Percentiles rank a stretch among this genome's conserved stretches.
phyloP scores from a whole-genome alignment of 176 grass and related monocot genomes.

The maize (Zea mays) region DNA sequence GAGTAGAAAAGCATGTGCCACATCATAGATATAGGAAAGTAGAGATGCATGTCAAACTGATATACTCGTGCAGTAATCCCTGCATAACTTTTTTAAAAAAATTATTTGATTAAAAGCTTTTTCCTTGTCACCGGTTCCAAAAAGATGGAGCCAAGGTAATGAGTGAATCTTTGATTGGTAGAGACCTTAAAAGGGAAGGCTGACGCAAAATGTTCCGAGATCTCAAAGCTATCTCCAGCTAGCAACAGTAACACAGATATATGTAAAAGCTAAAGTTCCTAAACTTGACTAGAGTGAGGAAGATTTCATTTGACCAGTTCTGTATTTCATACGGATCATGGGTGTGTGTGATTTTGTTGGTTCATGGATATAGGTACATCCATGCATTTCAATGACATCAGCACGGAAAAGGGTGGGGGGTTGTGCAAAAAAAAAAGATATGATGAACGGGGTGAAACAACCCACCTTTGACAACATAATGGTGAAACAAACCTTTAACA shows the following conservation, averaged over 20 bases:
- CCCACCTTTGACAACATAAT: background rate
- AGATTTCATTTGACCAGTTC: background rate
- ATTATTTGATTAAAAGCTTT: background rate
- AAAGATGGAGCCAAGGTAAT: background rate
- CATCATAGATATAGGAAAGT: background rate
- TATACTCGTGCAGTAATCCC: background rate
- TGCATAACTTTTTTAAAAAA: background rate
- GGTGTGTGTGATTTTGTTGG: background rate
- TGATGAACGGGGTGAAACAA: background rate
- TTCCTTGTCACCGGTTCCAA: background rate
- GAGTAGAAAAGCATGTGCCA: constrained; percentile 19
- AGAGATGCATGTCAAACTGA: background rate
- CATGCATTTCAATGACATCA: background rate
- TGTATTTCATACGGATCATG: background rate
- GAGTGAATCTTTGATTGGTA: background rate
- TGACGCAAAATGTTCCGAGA: background rate
- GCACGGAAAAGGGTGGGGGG: background rate
- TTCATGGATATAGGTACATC: background rate
- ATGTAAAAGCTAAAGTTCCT: background rate
- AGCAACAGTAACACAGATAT: background rate
- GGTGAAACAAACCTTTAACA: background rate
- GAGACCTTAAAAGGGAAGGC: background rate
- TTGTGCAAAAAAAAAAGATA: background rate
- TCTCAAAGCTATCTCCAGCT: background rate
- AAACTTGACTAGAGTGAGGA: background rate